Percentiles rank a stretch among this genome's conserved stretches.
phyloP scores from a whole-genome alignment of 768 basidiomycete genomes.

The Dentipellis sp. region DNA sequence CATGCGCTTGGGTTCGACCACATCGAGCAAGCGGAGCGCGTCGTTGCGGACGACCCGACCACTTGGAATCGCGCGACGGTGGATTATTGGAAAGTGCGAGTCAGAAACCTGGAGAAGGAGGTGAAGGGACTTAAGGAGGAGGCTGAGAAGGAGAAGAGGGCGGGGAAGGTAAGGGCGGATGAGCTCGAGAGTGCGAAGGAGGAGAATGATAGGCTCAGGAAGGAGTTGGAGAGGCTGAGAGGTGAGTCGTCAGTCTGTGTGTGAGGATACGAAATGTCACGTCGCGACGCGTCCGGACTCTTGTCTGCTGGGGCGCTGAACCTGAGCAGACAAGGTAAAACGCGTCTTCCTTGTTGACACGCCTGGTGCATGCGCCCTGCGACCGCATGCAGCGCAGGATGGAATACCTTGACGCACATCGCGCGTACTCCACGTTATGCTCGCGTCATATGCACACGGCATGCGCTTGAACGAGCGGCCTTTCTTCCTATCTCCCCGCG shows the following conservation, averaged over 20 bases:
- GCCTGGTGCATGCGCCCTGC: no score
- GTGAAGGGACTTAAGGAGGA: not conserved
- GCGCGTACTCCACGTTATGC: no score
- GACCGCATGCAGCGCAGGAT: no score
- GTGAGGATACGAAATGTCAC: not conserved
- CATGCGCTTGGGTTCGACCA: not conserved
- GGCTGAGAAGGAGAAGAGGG: not conserved
- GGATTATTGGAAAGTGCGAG: not conserved
- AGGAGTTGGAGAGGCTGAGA: not conserved
- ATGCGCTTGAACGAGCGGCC: no score
- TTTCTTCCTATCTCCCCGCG: no score
- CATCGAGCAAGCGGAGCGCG: not conserved
- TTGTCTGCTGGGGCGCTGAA: not conserved
- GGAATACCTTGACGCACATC: no score
- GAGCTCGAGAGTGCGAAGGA: not conserved
- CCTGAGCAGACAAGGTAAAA: not conserved
- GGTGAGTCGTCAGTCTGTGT: not conserved
- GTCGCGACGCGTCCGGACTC: not conserved
- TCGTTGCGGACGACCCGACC: not conserved
- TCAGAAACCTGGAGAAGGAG: not conserved
- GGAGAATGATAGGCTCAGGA: not conserved
- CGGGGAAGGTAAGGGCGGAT: not conserved
- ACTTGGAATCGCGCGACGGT: not conserved
- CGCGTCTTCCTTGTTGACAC: not conserved
- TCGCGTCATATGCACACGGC: no score